phyloP scores from a whole-genome alignment of 441 rosid genomes.

The Dalechampia spathulata region DNA sequence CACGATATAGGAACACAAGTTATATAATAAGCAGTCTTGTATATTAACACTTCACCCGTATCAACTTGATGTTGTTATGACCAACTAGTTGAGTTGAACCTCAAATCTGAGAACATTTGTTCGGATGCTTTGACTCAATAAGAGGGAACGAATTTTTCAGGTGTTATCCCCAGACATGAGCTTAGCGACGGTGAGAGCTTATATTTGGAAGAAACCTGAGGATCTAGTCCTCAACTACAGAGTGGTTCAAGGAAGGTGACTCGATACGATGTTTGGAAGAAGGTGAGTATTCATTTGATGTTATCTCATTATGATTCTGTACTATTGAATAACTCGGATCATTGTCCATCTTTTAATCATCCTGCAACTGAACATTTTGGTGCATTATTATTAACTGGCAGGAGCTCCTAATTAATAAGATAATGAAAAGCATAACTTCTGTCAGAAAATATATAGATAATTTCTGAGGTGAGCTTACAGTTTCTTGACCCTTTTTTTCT shows the following conservation, averaged over 20 bases:
- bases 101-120: not conserved
- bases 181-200: slow-evolving; percentile 91
- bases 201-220: slow-evolving; percentile 97
- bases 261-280: slow-evolving; percentile 19
- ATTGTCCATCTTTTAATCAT: not conserved
- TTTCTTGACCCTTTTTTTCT: no score
- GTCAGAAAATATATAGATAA: no score
- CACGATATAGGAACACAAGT: not conserved
- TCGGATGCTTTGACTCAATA: not conserved
- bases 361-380: not conserved
- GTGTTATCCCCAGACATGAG: slow-evolving; percentile 97
- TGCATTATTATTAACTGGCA: not conserved
- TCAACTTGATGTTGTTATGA: not conserved
- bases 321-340: not conserved
- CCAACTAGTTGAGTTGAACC: not conserved
- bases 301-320: not conserved
- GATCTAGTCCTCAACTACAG: slow-evolving; percentile 92
- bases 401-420: not conserved
- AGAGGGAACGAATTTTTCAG: slow-evolving; percentile 31
- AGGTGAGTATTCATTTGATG: slow-evolving; percentile 23
- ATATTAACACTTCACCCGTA: not conserved
- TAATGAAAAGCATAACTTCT: no score
- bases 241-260: slow-evolving; percentile 71
- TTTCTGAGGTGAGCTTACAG: no score
- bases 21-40: not conserved